Percentiles rank a stretch among this genome's conserved stretches.
Evolutionary conservation across 2,329 filamentous ascomycete species (phyloP).

Genomic region (Catunica adiposa): DNA sequence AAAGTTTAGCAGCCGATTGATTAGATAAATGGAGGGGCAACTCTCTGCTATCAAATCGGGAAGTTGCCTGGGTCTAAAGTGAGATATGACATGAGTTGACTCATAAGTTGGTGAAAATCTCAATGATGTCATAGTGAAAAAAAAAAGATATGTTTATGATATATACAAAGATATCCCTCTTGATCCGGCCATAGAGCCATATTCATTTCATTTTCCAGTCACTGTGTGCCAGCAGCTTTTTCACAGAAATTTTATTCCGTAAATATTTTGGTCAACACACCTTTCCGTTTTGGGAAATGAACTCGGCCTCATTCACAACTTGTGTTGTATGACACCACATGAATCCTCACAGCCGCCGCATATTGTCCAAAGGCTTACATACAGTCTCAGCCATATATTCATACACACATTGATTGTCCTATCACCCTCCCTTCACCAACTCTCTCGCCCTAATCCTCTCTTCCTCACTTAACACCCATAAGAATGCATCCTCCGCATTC

Average conservation of each 20-base stretch:
- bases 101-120: not conserved
- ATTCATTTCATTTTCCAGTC: too few relatives aligned
- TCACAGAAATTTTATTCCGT: not conserved
- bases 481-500: constrained; percentile 43
- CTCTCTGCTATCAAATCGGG: not conserved
- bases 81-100: constrained; percentile 1
- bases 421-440: constrained; percentile 33
- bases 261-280: not conserved
- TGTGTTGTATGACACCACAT: not conserved
- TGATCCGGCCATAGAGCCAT: too few relatives aligned
- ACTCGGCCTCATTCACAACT: not conserved
- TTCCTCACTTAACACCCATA: constrained; percentile 55
- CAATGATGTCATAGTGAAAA: not conserved
- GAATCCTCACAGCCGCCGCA: too few relatives aligned
- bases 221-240: too few relatives aligned
- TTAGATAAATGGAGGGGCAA: constrained; percentile 12
- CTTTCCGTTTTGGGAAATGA: not conserved
- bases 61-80: not conserved
- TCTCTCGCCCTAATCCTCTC: constrained; percentile 57
- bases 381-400: not conserved
- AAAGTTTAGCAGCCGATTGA: not conserved
- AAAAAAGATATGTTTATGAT: too few relatives aligned
- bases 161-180: too few relatives aligned
- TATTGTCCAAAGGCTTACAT: too few relatives aligned
- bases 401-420: not conserved